Base-by-base conservation (phyloP, 352 stramenopile species). In the Globisporangium spiculum region DNA sequence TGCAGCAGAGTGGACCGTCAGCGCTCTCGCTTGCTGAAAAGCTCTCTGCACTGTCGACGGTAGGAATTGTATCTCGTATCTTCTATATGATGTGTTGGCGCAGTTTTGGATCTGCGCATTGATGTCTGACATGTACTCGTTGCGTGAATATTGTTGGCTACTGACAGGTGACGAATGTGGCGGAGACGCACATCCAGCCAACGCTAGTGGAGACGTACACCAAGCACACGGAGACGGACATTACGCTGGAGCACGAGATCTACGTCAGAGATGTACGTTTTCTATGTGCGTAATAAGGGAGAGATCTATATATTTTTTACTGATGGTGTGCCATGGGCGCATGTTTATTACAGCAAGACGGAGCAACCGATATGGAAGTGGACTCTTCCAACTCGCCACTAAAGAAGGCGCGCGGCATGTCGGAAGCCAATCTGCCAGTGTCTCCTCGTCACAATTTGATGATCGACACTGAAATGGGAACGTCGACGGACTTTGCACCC, bases 181-280 rank as follows among this genome's bases (percentile, higher is more conserved):
- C 86, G 7, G 86, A 94, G 72, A 81, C 91, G 71, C 83, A 92
- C 69, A 92, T 94, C 69, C 84, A 92, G 63, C 84, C 84, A 59
- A 90, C 83, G 46, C 70, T 93, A 8, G 83, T 92, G 60, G 86
- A 94, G 73, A 93, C 80, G 65, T 94, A 94, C 73, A 90, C 79
- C n/a, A 94, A 94, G 69, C 77, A 91, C 70, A 92, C 84, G 2
- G 77, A 94, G 79, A 94, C 86, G 48, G 84, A 94, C 60, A 91
- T 94, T 32, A 92, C 86, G 36, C 69, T 94, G 20, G 86, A 92
- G 76, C 74, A 94, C 59, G 86, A 94, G 71, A 82, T 94, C 55
- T 62, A 80, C n/a, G 62, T 91, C 44, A 77, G 77, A 24, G 80
- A 66, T 26, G 53, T 24, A 9, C 44, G 16, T 41, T 5, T 57